Evolutionary conservation across 352 stramenopile genomes (phyloP), one percentile per base, ranked within the genome.

Genomic region (Pythium brassicae): DNA sequence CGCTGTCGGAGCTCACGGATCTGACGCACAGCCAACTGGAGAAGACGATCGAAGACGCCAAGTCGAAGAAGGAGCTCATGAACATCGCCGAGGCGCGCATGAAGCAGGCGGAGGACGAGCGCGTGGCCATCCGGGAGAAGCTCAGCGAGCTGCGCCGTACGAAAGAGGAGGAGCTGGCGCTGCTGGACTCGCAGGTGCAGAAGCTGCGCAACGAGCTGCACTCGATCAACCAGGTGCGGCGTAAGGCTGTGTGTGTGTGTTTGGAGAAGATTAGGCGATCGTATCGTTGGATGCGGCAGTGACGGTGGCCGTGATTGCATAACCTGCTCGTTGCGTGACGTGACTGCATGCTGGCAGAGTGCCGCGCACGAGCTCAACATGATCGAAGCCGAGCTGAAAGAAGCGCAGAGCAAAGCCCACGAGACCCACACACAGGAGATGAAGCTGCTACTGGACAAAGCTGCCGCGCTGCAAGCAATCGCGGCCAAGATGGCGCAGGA

Each of bases 31-130:
- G 63, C 3, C 74, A 89, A 49, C 67, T 95, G 27, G 81, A 89
- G 48, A 94, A 90, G 58, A 93, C 83, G 8, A 69, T 95, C 10
- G 86, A 96, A 54, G 86, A 96, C 50, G 80, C 85, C 49, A 87
- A 87, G 57, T 87, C 85, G 37, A 88, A 92, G 61, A 86, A 83
- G 39, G 80, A 94, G 59, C 62, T 91, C 34, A 81, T 94, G 74
- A 69, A 80, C 12, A 69, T 86, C 46, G 80, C 86, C 10, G 82
- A 89, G 62, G 82, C 66, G 44, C 83, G 86, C 27, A 80, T 91
- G 66, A 86, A 92, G 47, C 83, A 92, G 55, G 83, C 83, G 0
- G 81, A 92, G 46, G 85, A 93, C 61, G 85, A 96, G 51, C 76
- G 84, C 8, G 66, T 78, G 35, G 57, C 70, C 25, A 90, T 94